Evolutionary conservation across 805 yeast genomes (phyloP), one percentile per base, ranked within the genome.

Genomic region (Metschnikowia kunwiensis): DNA sequence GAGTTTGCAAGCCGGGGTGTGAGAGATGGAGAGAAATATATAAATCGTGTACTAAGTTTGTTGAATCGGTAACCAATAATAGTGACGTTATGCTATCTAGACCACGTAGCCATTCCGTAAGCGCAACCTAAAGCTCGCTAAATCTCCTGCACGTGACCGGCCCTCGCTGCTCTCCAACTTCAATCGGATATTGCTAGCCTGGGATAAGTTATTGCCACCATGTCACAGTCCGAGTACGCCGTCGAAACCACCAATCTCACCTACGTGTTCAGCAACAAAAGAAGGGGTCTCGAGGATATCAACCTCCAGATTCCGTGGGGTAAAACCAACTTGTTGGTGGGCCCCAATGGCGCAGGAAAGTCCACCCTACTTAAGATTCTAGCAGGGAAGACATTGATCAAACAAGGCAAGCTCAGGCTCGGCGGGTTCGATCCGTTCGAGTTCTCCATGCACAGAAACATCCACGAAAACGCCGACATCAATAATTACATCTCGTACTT

Each of bases 331-430:
- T 65, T 93, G 23, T 60, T 93, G 6, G 72, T 93, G 16, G 98
- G 98, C 0, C 95, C 97, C 9, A 89, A 89, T 51, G 98, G 98
- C 13, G 97, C 98, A 1, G 97, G 98, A 4, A 93, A 93, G 58
- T 86, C 96, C 1, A 93, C 98, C 0, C 58, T 93, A 27, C 68
- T 93, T 45, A 78, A 80, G 55, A 74, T 93, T 12, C 65, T 93
- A 13, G 95, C 97, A 0, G 98, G 98, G 3, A 91, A 91, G 53
- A 87, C 93, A 6, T 70, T 93, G 41, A 82, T 94, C 43, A 77
- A 79, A 38, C 66, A 74, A 11, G 97, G 96, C 0, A 59, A 66
- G 10, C 76, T 93, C 20, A 50, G 58, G 16, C 74, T 93, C n/a
- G 85, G 86, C 22, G 96, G 95, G 1, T 68, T 74, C 34, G 95